phyloP scores from a whole-genome alignment of 129 eudicot species.

The Arctium lappa region DNA sequence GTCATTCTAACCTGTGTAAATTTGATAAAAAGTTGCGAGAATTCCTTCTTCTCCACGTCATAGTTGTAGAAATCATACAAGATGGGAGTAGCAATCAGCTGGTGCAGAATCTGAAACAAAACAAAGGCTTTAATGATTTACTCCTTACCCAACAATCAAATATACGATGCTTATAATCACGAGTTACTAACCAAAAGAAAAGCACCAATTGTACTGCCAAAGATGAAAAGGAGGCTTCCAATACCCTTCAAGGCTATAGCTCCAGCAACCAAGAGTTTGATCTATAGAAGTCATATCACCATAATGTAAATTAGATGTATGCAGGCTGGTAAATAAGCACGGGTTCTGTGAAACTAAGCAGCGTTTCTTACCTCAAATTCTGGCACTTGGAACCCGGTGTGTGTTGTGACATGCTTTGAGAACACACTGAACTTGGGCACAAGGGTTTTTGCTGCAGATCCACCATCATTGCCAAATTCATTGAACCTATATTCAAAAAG shows the following conservation, averaged over 20 bases:
- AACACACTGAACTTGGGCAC: constrained; percentile 53
- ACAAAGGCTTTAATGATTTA: not conserved
- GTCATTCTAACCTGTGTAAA: constrained; percentile 48
- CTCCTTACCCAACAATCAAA: not conserved
- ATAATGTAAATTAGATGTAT: not conserved
- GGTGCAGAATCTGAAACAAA: constrained; percentile 57
- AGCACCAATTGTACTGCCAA: constrained; percentile 71
- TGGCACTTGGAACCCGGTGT: constrained; percentile 59
- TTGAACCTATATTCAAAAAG: constrained; percentile 39
- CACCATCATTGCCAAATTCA: constrained; percentile 72
- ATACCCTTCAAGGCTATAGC: constrained; percentile 53
- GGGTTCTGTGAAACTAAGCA: not conserved
- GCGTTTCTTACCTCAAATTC: constrained; percentile 41
- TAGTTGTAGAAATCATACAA: constrained; percentile 85
- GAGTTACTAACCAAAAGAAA: constrained; percentile 45
- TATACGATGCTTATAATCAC: not conserved
- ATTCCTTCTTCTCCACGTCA: constrained; percentile 59
- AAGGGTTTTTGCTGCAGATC: constrained; percentile 56
- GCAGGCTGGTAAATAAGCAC: not conserved
- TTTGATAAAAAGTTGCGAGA: constrained; percentile 54
- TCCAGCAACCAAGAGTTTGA: constrained; percentile 55
- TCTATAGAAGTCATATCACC: constrained; percentile 27
- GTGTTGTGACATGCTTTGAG: constrained; percentile 52
- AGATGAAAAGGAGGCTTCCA: constrained; percentile 67
- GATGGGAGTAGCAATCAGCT: constrained; percentile 56